phyloP scores from a whole-genome alignment of 768 basidiomycete species.

The Psilocybe cyanescens region DNA sequence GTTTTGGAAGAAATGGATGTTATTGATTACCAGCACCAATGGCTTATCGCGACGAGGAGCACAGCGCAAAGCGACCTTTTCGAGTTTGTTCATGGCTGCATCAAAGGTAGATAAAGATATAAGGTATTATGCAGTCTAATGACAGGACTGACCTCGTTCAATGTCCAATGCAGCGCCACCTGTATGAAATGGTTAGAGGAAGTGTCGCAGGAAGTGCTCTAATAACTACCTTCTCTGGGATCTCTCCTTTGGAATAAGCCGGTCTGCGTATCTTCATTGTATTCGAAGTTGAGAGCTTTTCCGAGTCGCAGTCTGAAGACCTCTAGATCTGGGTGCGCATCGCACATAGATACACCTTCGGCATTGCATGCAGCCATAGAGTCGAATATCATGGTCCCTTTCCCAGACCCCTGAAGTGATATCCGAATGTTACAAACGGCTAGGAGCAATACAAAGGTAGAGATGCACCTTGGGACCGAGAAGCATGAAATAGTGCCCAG shows the following conservation, averaged over 20 bases:
- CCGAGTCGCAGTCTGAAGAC: slow-evolving; percentile 86
- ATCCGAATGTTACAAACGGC: background rate
- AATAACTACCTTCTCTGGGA: slow-evolving; percentile 67
- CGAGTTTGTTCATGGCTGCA: slow-evolving; percentile 77
- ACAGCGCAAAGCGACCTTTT: slow-evolving; percentile 80
- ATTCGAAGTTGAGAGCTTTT: slow-evolving; percentile 87
- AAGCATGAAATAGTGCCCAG: slow-evolving; percentile 76
- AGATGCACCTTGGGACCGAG: slow-evolving; percentile 72
- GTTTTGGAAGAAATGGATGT: slow-evolving; percentile 75
- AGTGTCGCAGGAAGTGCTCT: background rate
- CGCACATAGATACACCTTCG: slow-evolving; percentile 72
- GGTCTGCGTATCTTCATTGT: slow-evolving; percentile 80
- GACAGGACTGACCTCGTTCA: slow-evolving; percentile 60
- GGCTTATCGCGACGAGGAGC: slow-evolving; percentile 63
- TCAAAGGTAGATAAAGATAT: background rate
- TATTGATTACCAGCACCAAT: slow-evolving; percentile 82
- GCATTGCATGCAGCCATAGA: slow-evolving; percentile 77
- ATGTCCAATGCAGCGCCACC: slow-evolving; percentile 82
- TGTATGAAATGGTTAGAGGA: slow-evolving; percentile 23
- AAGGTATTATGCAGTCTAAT: background rate
- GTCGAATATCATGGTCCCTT: slow-evolving; percentile 84
- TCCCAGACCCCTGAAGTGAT: slow-evolving; percentile 66
- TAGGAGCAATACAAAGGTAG: background rate
- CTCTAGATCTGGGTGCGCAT: slow-evolving; percentile 86
- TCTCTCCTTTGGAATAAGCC: slow-evolving; percentile 83